Conservation (phyloP, 2,329 filamentous ascomycete genomes). For the Botrytis tulipae region DNA sequence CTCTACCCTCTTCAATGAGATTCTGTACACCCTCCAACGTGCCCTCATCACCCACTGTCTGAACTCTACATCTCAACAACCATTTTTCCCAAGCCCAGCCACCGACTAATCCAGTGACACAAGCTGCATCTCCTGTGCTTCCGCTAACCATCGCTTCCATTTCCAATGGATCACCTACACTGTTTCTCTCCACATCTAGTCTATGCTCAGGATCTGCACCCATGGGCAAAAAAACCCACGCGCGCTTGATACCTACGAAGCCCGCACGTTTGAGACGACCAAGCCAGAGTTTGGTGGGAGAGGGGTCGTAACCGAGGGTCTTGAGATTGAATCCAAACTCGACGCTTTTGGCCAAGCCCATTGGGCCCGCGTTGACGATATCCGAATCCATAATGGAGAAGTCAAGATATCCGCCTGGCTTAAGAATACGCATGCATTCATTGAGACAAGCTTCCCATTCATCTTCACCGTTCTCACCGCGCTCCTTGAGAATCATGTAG, state of each 20-base stretch:
- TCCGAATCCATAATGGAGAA: conserved; percentile 89
- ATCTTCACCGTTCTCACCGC: conserved; percentile 65
- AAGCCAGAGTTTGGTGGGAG: conserved; percentile 78
- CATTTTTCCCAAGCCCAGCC: conserved; percentile 96
- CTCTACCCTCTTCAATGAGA: conserved; percentile 62
- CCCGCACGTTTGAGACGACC: conserved; percentile 69
- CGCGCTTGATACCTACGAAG: conserved; percentile 77
- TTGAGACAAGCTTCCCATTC: conserved; percentile 84
- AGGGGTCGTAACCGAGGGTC: conserved; percentile 85
- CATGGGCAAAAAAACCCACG: conserved; percentile 88
- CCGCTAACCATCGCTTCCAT: conserved; percentile 65
- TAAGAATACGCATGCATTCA: conserved; percentile 84
- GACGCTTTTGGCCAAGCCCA: conserved; percentile 77
- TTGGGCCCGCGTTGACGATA: conserved; percentile 78
- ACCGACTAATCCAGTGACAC: conserved; percentile 77
- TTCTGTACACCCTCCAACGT: conserved; percentile 59
- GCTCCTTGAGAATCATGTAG: conserved; percentile 77
- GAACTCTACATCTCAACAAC: conserved; percentile 83
- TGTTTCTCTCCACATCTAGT: conserved; percentile 42
- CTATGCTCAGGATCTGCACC: conserved; percentile 52
- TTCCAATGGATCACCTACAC: conserved; percentile 47
- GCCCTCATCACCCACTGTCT: conserved; percentile 72
- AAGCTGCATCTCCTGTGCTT: conserved; percentile 69
- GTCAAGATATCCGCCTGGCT: conserved; percentile 89
- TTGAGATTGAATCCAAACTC: conserved; percentile 91